A percentile compares a stretch with the other conserved stretches of the same genome.
Conservation (phyloP, 371 early-diverging fungal species). For the Syncephalastrum contaminatum region DNA sequence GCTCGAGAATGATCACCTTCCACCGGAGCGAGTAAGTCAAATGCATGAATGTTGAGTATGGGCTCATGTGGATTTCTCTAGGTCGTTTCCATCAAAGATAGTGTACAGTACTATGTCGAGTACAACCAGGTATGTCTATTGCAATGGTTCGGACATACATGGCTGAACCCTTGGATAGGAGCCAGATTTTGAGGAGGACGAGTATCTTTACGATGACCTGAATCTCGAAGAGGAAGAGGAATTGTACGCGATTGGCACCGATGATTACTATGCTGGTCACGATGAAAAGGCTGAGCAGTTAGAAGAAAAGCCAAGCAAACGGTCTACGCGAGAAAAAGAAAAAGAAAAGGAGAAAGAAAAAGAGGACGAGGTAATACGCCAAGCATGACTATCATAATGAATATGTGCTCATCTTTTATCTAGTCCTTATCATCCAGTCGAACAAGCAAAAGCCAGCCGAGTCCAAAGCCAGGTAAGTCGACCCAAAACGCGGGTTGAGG, state of each 20-base stretch:
- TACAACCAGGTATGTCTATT: conserved; percentile 75
- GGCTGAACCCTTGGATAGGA: conserved; percentile 38
- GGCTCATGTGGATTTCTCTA: conserved; percentile 27
- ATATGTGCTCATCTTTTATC: not conserved
- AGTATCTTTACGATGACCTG: conserved; percentile 90
- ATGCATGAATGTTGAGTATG: too few relatives aligned
- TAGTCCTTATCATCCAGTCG: not conserved
- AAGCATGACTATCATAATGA: not conserved
- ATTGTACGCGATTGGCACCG: conserved; percentile 59
- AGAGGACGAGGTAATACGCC: conserved; percentile 16
- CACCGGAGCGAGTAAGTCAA: conserved; percentile 70
- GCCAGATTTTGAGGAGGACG: conserved; percentile 90
- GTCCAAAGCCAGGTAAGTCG: conserved; percentile 12
- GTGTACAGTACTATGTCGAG: conserved; percentile 90
- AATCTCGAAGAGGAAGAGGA: conserved; percentile 90
- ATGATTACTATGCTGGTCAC: conserved; percentile 40
- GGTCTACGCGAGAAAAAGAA: conserved; percentile 38
- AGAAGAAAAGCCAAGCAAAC: conserved; percentile 29
- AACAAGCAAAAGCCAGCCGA: conserved; percentile 3
- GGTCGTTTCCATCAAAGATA: conserved; percentile 78
- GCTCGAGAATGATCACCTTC: conserved; percentile 88
- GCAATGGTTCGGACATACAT: not conserved
- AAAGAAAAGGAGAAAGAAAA: conserved; percentile 34
- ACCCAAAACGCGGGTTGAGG: not conserved
- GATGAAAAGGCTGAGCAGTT: conserved; percentile 24